A percentile compares a stretch with the other conserved stretches of the same genome.
phyloP scores from a whole-genome alignment of 139 green algal species.

The Ostreobium quekettii region DNA sequence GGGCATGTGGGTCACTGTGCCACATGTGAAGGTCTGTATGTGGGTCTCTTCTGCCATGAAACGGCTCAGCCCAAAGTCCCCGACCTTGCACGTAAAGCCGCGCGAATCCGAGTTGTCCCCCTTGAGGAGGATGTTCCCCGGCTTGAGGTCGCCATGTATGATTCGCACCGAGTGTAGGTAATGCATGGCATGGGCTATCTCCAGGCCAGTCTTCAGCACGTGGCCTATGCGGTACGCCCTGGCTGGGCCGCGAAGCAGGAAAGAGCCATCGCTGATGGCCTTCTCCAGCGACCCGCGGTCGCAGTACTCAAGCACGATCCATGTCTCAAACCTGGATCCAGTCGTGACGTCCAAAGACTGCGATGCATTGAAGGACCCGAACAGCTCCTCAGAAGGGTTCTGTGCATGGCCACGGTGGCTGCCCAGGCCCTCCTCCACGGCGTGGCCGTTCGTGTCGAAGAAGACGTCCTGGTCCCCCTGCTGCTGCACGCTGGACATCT shows the following conservation, averaged over 20 bases:
- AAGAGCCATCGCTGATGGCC: background rate
- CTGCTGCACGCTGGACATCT: background rate
- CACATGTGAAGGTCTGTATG: slow-evolving; percentile 20
- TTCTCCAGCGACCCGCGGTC: background rate
- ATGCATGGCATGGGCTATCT: slow-evolving; percentile 15
- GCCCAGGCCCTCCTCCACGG: background rate
- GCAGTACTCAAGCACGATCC: slow-evolving; percentile 13
- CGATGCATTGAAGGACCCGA: background rate
- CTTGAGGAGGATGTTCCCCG: slow-evolving; percentile 47
- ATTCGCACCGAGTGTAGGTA: slow-evolving; percentile 16
- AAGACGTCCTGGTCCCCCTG: background rate
- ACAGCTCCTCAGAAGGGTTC: slow-evolving; percentile 3
- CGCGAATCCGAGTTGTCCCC: slow-evolving; percentile 21
- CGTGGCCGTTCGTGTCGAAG: background rate
- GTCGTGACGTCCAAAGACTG: background rate
- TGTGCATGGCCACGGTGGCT: background rate
- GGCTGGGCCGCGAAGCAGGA: background rate
- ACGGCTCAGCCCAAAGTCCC: slow-evolving; percentile 25
- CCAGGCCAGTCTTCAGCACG: slow-evolving; percentile 1
- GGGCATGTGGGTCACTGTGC: slow-evolving; percentile 27
- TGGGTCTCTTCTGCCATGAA: slow-evolving; percentile 18
- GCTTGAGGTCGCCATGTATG: slow-evolving; percentile 47
- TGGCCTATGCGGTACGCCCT: background rate
- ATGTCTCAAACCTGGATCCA: slow-evolving; percentile 5
- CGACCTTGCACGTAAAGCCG: slow-evolving; percentile 49